These are phyloP conservation scores for Ceratobasidium sp. DNA, from an alignment of 1,284 basidiomycete genomes.

Conservation along the genomic window DNA sequence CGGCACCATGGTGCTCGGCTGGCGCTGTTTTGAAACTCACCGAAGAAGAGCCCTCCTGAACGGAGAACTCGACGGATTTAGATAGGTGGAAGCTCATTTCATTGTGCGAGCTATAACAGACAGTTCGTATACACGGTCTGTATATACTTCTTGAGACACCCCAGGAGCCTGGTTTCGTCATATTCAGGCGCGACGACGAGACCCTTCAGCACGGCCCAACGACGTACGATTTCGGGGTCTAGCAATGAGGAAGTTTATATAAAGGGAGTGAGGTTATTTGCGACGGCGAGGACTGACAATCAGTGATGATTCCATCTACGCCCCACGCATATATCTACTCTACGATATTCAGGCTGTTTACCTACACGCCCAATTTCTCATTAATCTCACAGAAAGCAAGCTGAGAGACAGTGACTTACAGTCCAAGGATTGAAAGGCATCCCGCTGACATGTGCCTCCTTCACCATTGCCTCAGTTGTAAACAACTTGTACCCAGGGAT, in stretches of 20 bases:
- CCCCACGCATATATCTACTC: slow-evolving; percentile 68
- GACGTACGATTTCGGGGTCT: slow-evolving; percentile 66
- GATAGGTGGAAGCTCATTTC: too few relatives aligned
- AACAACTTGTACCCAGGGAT: slow-evolving; percentile 65
- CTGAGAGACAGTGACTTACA: slow-evolving; percentile 57
- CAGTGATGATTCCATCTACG: slow-evolving; percentile 78
- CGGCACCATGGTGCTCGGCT: too few relatives aligned
- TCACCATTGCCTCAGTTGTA: slow-evolving; percentile 73
- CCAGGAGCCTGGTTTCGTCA: slow-evolving; percentile 65
- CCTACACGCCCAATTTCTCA: slow-evolving; percentile 53
- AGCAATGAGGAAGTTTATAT: neutral
- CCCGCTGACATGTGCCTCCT: slow-evolving; percentile 69
- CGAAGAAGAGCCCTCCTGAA: too few relatives aligned
- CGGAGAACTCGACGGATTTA: too few relatives aligned
- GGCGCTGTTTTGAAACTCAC: too few relatives aligned
- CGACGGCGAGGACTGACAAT: slow-evolving; percentile 57
- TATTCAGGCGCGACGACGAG: slow-evolving; percentile 64
- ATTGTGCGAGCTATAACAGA: too few relatives aligned
- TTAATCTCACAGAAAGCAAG: neutral
- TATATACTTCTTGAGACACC: slow-evolving; percentile 65
- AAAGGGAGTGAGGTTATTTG: neutral
- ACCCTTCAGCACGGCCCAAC: slow-evolving; percentile 63
- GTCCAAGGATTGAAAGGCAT: slow-evolving; percentile 78
- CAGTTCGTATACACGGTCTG: slow-evolving; percentile 22
- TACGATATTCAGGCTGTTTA: slow-evolving; percentile 68